Evolutionary conservation across 1,284 basidiomycete species (phyloP).

Genomic region (Lentinula novae-zelandiae): DNA sequence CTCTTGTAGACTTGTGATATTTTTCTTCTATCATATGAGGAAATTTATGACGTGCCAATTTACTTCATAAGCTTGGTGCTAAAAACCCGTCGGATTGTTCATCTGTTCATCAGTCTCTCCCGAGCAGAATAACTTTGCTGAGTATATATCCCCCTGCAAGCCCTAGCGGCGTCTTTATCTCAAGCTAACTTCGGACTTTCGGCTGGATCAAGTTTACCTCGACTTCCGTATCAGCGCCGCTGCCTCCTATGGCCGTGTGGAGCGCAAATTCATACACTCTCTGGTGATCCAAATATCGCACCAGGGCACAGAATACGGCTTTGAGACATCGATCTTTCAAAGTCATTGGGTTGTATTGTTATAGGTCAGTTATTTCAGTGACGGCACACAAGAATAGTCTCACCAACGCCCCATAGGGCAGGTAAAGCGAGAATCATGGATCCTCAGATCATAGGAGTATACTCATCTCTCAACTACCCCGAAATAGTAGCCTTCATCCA

Average conservation of each 20-base stretch:
- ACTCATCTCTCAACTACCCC: not conserved
- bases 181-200: not conserved
- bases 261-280: not conserved
- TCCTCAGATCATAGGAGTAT: not conserved
- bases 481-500: not conserved
- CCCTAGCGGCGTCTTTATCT: too few species aligned
- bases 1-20: not conserved
- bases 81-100: not conserved
- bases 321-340: too few species aligned
- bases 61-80: not conserved
- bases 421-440: not conserved
- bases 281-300: not conserved
- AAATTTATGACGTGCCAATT: not conserved
- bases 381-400: not conserved
- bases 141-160: too few species aligned
- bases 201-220: not conserved
- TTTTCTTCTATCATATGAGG: not conserved
- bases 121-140: too few species aligned
- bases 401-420: not conserved
- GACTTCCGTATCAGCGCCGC: not conserved
- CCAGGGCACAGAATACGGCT: not conserved
- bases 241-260: not conserved
- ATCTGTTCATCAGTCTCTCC: not conserved
- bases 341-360: too few species aligned
- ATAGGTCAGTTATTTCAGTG: too few species aligned